Conservation (phyloP, 2,329 filamentous ascomycete genomes). For the Ceratocystis harringtonii region DNA sequence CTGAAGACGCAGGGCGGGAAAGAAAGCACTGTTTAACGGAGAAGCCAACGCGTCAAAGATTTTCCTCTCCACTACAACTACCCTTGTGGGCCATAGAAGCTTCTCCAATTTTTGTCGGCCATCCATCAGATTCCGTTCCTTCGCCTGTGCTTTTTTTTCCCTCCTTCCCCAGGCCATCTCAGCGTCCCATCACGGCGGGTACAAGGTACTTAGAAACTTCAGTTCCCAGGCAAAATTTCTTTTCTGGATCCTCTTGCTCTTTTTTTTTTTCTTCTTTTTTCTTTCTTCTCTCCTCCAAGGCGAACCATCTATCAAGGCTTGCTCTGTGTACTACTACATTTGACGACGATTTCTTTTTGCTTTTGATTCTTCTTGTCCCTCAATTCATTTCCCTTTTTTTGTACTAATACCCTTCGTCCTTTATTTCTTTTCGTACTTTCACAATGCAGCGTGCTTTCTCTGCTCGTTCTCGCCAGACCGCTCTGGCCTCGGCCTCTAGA, state of each 20-base stretch:
- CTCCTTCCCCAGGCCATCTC: conserved; percentile 2
- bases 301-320: conserved; percentile 7
- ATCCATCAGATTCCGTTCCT: conserved; percentile 6
- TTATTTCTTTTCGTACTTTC: conserved; percentile 22
- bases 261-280: conserved; percentile 16
- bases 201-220: not conserved
- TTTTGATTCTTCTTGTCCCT: not conserved
- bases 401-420: conserved; percentile 14
- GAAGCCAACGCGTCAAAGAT: not conserved
- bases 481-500: conserved; percentile 54
- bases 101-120: conserved; percentile 19
- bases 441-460: conserved; percentile 94
- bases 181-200: not conserved
- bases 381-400: conserved; percentile 19
- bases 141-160: conserved; percentile 10
- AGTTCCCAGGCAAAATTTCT: conserved; percentile 10
- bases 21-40: not conserved
- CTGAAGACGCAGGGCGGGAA: not conserved
- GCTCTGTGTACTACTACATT: conserved; percentile 15
- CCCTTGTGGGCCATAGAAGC: conserved; percentile 17
- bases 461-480: conserved; percentile 63
- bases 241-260: conserved; percentile 13
- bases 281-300: conserved; percentile 13
- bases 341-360: not conserved
- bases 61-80: not conserved